Evolutionary conservation across 1,139 yeast species (phyloP).

Genomic region (Hanseniaspora uvarum): DNA sequence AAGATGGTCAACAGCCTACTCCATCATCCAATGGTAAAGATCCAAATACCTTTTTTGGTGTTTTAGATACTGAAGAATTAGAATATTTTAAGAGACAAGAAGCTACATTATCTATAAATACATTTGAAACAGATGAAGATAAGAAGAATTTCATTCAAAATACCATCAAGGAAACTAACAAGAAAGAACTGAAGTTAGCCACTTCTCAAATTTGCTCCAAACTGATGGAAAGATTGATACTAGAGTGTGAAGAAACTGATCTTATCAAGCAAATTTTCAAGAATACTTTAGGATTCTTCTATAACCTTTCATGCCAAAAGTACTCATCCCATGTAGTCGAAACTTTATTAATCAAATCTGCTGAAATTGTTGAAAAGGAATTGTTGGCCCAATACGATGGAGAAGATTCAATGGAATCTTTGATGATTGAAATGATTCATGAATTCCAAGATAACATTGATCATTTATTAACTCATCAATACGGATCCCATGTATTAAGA

Average conservation of each 20-base stretch:
- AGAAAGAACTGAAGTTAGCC: constrained; percentile 83
- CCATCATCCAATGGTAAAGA: constrained; percentile 19
- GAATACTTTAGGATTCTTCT: constrained; percentile 61
- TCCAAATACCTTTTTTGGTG: constrained; percentile 62
- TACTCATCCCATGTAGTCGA: constrained; percentile 92
- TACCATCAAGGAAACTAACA: constrained; percentile 75
- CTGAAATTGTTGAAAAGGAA: constrained; percentile 70
- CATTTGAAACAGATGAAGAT: constrained; percentile 68
- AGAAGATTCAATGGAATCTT: constrained; percentile 48
- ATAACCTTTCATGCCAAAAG: constrained; percentile 71
- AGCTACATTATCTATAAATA: constrained; percentile 68
- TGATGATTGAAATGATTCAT: constrained; percentile 52
- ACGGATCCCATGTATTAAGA: constrained; percentile 81
- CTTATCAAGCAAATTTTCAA: constrained; percentile 48
- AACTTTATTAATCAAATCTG: constrained; percentile 65
- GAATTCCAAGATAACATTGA: constrained; percentile 55
- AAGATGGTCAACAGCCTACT: constrained; percentile 9
- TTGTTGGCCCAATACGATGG: constrained; percentile 34
- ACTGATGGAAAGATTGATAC: constrained; percentile 74
- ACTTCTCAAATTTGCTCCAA: constrained; percentile 94
- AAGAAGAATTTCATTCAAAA: constrained; percentile 60
- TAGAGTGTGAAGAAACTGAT: constrained; percentile 55
- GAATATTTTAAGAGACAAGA: constrained; percentile 92
- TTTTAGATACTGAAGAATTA: constrained; percentile 70
- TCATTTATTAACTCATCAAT: constrained; percentile 59